phyloP scores from a whole-genome alignment of 106 monocot genomes.

The Narthecium ossifragum region DNA sequence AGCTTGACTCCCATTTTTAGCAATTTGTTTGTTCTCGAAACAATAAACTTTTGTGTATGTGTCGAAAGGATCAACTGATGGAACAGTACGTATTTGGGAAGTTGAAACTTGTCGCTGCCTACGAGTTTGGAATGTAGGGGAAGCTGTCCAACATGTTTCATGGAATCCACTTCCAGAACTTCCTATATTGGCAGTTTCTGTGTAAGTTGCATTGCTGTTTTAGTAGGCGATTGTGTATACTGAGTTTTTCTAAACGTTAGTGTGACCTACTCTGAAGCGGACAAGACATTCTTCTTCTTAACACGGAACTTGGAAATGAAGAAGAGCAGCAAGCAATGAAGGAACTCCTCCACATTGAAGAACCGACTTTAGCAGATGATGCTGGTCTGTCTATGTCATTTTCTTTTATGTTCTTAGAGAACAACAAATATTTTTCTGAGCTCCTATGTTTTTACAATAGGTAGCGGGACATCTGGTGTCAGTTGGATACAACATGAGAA shows the following conservation, averaged over 20 bases:
- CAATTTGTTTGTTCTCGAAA: background rate
- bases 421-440: no score
- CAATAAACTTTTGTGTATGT: background rate
- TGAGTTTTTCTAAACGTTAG: slow-evolving; percentile 4
- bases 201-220: slow-evolving; percentile 31
- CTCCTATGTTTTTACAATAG: slow-evolving; percentile 26
- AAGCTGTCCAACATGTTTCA: slow-evolving; percentile 58
- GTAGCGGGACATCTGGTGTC: slow-evolving; percentile 36
- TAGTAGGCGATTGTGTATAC: background rate
- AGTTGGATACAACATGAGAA: slow-evolving; percentile 68
- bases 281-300: slow-evolving; percentile 80
- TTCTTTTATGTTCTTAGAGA: slow-evolving; percentile 8
- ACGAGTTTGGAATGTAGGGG: slow-evolving; percentile 79
- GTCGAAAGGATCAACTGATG: slow-evolving; percentile 82
- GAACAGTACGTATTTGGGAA: slow-evolving; percentile 90
- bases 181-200: slow-evolving; percentile 65
- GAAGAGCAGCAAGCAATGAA: slow-evolving; percentile 55
- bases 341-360: slow-evolving; percentile 48
- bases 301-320: slow-evolving; percentile 72
- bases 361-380: slow-evolving; percentile 28
- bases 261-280: slow-evolving; percentile 41
- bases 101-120: slow-evolving; percentile 84
- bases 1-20: slow-evolving; percentile 3
- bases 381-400: slow-evolving; percentile 27
- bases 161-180: slow-evolving; percentile 88